Percentiles rank a stretch among this genome's conserved stretches.
These are phyloP conservation scores for Nakazawaea holstii DNA, from an alignment of 805 yeast species.

Conservation along the genomic window DNA sequence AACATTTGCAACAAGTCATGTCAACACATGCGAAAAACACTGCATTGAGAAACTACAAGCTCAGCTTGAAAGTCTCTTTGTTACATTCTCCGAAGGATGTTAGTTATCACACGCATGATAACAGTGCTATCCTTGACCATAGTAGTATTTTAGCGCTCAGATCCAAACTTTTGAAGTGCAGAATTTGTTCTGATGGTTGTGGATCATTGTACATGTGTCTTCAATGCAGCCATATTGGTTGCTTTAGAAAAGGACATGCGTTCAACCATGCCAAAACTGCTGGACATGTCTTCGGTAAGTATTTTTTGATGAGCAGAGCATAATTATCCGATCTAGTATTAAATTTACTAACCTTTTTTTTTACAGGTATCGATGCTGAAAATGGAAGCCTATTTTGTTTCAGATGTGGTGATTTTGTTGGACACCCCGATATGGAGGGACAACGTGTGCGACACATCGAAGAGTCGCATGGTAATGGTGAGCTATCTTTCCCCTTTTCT, in stretches of 20 bases:
- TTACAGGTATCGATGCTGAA: slow-evolving; percentile 48
- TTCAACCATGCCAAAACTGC: slow-evolving; percentile 37
- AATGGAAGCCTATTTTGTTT: slow-evolving; percentile 74
- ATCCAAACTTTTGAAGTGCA: slow-evolving; percentile 42
- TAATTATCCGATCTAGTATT: slow-evolving; percentile 28
- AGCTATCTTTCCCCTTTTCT: background rate
- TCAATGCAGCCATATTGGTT: slow-evolving; percentile 76
- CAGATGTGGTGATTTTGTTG: slow-evolving; percentile 68
- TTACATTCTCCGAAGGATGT: slow-evolving; percentile 15
- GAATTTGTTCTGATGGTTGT: slow-evolving; percentile 38
- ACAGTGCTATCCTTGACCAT: slow-evolving; percentile 31
- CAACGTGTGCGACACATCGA: slow-evolving; percentile 32
- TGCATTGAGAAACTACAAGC: slow-evolving; percentile 43
- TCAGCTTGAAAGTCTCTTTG: slow-evolving; percentile 43
- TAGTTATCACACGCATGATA: slow-evolving; percentile 28
- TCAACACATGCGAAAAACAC: slow-evolving; percentile 43
- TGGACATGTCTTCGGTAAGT: slow-evolving; percentile 49
- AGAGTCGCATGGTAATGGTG: slow-evolving; percentile 16
- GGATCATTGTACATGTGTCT: slow-evolving; percentile 56
- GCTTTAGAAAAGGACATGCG: slow-evolving; percentile 47
- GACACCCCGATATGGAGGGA: slow-evolving; percentile 53
- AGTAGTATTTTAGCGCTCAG: slow-evolving; percentile 34
- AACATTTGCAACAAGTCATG: slow-evolving; percentile 42
- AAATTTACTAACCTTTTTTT: slow-evolving; percentile 21
- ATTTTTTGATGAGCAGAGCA: background rate